A percentile compares a stretch with the other conserved stretches of the same genome.
These are phyloP conservation scores for Glomus cerebriforme DNA, from an alignment of 192 early-diverging fungal genomes.

Conservation along the genomic window DNA sequence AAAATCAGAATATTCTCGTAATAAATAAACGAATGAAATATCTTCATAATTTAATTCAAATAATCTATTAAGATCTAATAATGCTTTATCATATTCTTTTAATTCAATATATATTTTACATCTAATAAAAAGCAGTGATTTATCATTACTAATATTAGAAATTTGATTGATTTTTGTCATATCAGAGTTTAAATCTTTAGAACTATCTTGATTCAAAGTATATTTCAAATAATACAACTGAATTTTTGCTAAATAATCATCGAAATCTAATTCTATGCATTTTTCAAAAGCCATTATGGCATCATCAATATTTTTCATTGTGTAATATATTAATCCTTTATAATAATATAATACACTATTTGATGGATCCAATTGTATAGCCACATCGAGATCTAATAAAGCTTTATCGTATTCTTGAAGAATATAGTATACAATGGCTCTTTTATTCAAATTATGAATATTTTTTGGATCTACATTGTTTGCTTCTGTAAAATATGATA, in stretches of 20 bases:
- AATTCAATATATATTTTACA: not conserved
- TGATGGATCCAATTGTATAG: not conserved
- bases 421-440: not conserved
- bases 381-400: not conserved
- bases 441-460: not conserved
- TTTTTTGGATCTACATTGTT: not conserved
- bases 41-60: not conserved
- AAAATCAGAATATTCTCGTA: not conserved
- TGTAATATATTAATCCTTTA: not conserved
- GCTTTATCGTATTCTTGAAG: not conserved
- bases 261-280: not conserved
- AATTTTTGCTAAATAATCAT: not conserved
- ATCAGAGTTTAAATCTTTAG: not conserved
- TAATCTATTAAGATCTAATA: not conserved
- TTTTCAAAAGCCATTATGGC: not conserved
- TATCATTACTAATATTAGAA: not conserved
- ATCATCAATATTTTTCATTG: not conserved
- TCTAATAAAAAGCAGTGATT: not conserved
- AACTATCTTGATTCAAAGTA: not conserved
- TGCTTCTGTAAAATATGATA: not conserved
- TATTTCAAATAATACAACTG: not conserved
- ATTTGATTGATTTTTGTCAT: not conserved
- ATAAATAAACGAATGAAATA: not conserved
- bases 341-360: not conserved
- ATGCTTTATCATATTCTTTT: not conserved